Evolutionary conservation across 495 filamentous ascomycete genomes (phyloP).

Genomic region (Aspergillus homomorphus): DNA sequence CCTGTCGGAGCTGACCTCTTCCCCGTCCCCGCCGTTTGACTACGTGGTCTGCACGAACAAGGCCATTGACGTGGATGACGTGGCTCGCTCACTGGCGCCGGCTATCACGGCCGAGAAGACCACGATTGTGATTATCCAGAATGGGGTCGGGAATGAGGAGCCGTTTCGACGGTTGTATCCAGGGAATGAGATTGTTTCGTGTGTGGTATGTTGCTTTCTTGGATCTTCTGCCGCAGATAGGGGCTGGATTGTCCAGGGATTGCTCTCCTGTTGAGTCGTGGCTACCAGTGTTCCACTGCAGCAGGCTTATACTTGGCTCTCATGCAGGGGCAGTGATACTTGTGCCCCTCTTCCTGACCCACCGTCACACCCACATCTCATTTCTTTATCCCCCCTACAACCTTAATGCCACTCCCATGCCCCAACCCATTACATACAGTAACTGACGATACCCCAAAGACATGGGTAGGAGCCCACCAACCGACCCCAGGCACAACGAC

Average conservation of each 20-base stretch:
- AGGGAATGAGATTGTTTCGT: slow-evolving; percentile 52
- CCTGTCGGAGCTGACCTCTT: slow-evolving; percentile 31
- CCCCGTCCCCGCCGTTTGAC: slow-evolving; percentile 28
- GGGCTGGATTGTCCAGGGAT: no score
- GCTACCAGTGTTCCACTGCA: no score
- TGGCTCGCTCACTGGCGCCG: slow-evolving; percentile 35
- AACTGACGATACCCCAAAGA: slow-evolving; percentile 22
- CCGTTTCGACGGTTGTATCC: slow-evolving; percentile 58
- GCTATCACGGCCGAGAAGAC: slow-evolving; percentile 30
- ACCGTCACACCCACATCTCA: no score
- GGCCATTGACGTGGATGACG: slow-evolving; percentile 43
- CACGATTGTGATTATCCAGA: slow-evolving; percentile 64
- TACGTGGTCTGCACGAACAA: slow-evolving; percentile 52
- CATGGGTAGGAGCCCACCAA: slow-evolving; percentile 51
- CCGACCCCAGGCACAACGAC: slow-evolving; percentile 40
- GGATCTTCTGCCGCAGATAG: no score
- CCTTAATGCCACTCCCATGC: not conserved
- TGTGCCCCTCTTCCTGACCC: no score
- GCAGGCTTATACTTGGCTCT: no score
- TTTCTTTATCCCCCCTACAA: not conserved
- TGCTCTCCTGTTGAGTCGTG: no score
- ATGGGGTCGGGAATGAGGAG: slow-evolving; percentile 67
- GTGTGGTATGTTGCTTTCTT: slow-evolving; percentile 38
- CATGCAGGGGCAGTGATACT: no score
- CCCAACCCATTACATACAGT: not conserved